These are phyloP conservation scores for Mucor ambiguus DNA, from an alignment of 371 early-diverging fungal genomes.

Conservation along the genomic window DNA sequence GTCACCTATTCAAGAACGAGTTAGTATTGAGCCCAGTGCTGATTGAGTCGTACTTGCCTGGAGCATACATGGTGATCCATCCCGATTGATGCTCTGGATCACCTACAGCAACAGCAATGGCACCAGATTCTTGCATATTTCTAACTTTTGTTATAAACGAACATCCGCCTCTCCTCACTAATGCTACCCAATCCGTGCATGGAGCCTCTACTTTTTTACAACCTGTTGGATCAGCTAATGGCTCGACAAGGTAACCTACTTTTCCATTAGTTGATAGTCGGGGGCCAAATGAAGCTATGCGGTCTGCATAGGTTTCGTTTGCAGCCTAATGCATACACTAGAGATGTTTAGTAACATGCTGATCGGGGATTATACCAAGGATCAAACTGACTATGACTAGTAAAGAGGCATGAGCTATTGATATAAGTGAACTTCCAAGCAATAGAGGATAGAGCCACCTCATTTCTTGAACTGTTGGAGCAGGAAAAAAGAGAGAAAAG, in stretches of 20 bases:
- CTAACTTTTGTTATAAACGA: slow-evolving; percentile 87
- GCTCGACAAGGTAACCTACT: slow-evolving; percentile 50
- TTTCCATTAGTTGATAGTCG: slow-evolving; percentile 60
- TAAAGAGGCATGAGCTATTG: slow-evolving; percentile 19
- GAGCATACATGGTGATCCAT: slow-evolving; percentile 90
- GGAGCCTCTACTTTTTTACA: slow-evolving; percentile 39
- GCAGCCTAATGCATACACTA: slow-evolving; percentile 37
- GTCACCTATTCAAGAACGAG: slow-evolving; percentile 52
- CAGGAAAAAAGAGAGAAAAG: slow-evolving; percentile 14
- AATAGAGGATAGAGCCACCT: slow-evolving; percentile 9
- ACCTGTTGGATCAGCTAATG: slow-evolving; percentile 38
- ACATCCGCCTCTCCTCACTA: slow-evolving; percentile 85
- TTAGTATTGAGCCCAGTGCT: neutral
- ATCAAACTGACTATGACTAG: slow-evolving; percentile 26
- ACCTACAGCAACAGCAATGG: slow-evolving; percentile 88
- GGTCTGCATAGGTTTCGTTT: slow-evolving; percentile 58
- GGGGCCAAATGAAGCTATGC: slow-evolving; percentile 68
- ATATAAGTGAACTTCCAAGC: slow-evolving; percentile 1
- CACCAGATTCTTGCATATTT: slow-evolving; percentile 86
- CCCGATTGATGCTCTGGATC: slow-evolving; percentile 67
- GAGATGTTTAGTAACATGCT: neutral
- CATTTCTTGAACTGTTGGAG: slow-evolving; percentile 7
- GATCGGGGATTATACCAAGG: slow-evolving; percentile 17
- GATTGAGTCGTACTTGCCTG: slow-evolving; percentile 44
- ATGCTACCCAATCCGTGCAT: slow-evolving; percentile 71